A percentile compares a stretch with the other conserved stretches of the same genome.
Evolutionary conservation across 176 grass and related monocot genomes (phyloP).

Genomic region (Sorghum bicolor): Sorghum_bicolor_NCBIv3 NC_012875.2:53373501-53374000

Average conservation of each 20-base stretch:
- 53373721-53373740: slow-evolving; percentile 3
- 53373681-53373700: slow-evolving; percentile 6
- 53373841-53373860: slow-evolving; percentile 85
- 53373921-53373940: slow-evolving; percentile 90
- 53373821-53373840: slow-evolving; percentile 91
- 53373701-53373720: background rate
- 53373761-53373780: slow-evolving; percentile 50
- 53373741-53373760: background rate
- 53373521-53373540: background rate
- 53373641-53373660: background rate
- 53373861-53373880: slow-evolving; percentile 11
- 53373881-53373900: background rate
- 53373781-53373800: slow-evolving; percentile 96
- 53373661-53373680: slow-evolving; percentile 5
- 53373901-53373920: slow-evolving; percentile 16
- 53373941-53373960: slow-evolving; percentile 80
- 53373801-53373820: slow-evolving; percentile 95
- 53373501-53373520: slow-evolving; percentile 1
- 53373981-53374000: slow-evolving; percentile 82
- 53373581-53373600: background rate
- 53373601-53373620: background rate
- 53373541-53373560: slow-evolving; percentile 6
- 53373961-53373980: slow-evolving; percentile 92
- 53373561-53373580: background rate
- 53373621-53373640: background rate